Evolutionary conservation across 768 basidiomycete species (phyloP), one percentile per base, ranked within the genome.

Genomic region (Auricularia sp.): DNA sequence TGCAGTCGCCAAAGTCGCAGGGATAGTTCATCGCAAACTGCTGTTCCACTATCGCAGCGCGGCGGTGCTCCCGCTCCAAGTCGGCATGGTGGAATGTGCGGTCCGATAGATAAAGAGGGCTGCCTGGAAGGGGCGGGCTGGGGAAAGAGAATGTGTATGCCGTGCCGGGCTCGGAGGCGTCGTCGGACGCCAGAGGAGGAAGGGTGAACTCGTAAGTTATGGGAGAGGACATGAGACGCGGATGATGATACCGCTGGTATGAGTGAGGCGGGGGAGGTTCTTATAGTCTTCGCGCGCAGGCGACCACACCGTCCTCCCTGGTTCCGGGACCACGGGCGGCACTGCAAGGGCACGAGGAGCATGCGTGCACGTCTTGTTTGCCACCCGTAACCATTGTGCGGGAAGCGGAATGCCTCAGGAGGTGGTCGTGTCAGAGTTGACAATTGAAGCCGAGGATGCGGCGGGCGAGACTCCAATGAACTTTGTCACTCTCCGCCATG

Each of bases 1-100:
- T 67, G 69, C 84, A 84, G 36, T 77, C 81, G 39, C 74, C 70
- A 43, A 81, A 78, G 33, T 74, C 76, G 68, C 83, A 84, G 6
- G 47, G 71, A 70, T 21, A 85, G 72, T 21, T 56, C 69, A 39
- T 76, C 72, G 8, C 71, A 68, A 54, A 74, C 74, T 23, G 66
- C 65, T 51, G 74, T 66, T 11, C 73, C 74, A 33, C 69, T 7
- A 23, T 6, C 5, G 11, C 18, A 8, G 47, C 47, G 47, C 47
- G 53, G 35, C 23, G 23, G 21, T 6, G 53, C 39, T 12, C 33
- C 62, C 14, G n/a, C 10, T n/a, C 35, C 23, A 39, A 21, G 11
- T 47, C 18, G 12, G 18, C 34, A 12, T 21, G 34, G 36, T 21
- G 16, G 35, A 8, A 21, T 6, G 18, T 33, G 14, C 34, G 42